A percentile compares a stretch with the other conserved stretches of the same genome.
phyloP scores from a whole-genome alignment of 139 green algal species.

The Volvox reticuliferus region DNA sequence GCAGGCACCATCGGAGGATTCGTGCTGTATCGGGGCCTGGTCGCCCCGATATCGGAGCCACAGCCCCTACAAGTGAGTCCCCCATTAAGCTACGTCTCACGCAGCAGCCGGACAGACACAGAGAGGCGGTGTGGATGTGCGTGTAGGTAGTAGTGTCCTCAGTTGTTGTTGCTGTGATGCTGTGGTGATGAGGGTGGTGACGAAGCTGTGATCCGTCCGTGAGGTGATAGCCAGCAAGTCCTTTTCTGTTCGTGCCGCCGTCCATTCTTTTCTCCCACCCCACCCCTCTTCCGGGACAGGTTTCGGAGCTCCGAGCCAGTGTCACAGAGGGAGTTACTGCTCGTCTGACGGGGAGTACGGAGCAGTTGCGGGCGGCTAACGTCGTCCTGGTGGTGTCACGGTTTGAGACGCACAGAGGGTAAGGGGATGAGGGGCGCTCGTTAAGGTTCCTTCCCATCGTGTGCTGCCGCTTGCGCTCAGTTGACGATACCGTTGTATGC shows the following conservation, averaged over 20 bases:
- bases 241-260: too few species aligned
- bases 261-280: too few species aligned
- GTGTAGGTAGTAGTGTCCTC: neutral
- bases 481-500: too few species aligned
- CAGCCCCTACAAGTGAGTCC: neutral
- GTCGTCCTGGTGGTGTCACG: neutral
- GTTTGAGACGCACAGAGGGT: neutral
- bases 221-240: too few species aligned
- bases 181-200: neutral
- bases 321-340: neutral
- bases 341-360: neutral
- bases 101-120: too few species aligned
- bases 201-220: too few species aligned
- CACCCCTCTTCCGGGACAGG: neutral
- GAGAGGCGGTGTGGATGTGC: neutral
- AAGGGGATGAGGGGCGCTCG: too few species aligned
- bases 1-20: neutral
- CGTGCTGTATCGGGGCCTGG: neutral
- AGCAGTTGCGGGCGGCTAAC: neutral
- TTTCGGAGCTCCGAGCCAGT: neutral
- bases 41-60: slow-evolving; percentile 4
- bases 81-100: too few species aligned
- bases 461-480: too few species aligned
- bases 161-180: neutral
- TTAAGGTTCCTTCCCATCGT: too few species aligned